These are phyloP conservation scores for Kazachstania bromeliacearum DNA, from an alignment of 805 yeast species.

Conservation along the genomic window DNA sequence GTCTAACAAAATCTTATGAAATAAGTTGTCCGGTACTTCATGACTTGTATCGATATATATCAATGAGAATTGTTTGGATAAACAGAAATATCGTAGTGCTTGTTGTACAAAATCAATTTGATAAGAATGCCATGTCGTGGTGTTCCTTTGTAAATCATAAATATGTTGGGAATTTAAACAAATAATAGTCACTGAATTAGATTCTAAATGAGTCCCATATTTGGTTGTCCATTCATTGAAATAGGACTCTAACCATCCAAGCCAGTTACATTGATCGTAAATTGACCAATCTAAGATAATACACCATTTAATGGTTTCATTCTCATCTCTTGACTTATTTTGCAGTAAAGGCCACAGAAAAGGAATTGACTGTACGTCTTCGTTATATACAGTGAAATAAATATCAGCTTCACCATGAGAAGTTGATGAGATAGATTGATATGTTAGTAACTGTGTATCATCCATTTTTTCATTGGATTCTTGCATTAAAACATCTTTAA, in stretches of 20 bases:
- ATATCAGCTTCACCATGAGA: no score
- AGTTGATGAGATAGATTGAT: no score
- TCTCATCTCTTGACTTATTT: no score
- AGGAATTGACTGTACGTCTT: no score
- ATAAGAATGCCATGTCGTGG: slow-evolving; percentile 15
- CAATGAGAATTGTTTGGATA: slow-evolving; percentile 10
- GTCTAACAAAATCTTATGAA: not conserved
- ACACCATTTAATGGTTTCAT: slow-evolving; percentile 5
- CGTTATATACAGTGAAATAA: no score
- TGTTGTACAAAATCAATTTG: slow-evolving; percentile 22
- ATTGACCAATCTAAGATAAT: slow-evolving; percentile 20
- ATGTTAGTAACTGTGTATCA: no score
- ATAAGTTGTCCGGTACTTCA: not conserved
- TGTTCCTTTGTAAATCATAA: slow-evolving; percentile 12
- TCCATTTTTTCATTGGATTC: no score
- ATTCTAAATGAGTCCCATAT: not conserved
- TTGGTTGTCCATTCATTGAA: not conserved
- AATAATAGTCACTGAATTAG: slow-evolving; percentile 6
- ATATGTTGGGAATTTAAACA: slow-evolving; percentile 13
- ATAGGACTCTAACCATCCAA: slow-evolving; percentile 8
- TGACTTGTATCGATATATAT: slow-evolving; percentile 6
- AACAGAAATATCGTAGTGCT: slow-evolving; percentile 15
- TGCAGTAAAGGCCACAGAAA: no score
- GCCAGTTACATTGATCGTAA: slow-evolving; percentile 15
- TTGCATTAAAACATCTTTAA: not conserved